Evolutionary conservation across 768 basidiomycete species (phyloP), one percentile per base, ranked within the genome.

Genomic region (Chalciporus piperatus): DNA sequence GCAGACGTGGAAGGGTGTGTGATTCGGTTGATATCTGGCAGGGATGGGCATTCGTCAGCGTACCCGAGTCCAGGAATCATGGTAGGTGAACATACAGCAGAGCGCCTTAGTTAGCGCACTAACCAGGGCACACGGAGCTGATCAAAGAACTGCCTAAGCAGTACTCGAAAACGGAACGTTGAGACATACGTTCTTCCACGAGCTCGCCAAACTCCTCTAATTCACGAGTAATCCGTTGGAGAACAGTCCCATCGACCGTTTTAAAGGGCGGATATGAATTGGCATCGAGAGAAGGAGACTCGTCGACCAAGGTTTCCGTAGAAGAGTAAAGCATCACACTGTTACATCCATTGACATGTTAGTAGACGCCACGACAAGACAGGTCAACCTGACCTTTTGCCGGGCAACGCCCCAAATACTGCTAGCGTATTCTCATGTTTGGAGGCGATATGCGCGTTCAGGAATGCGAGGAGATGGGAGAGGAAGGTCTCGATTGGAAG

Each of bases 381-480:
- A 19, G n/a, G 45, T 42, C 35, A 42, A n/a, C 61, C 74, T 25
- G 5, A 90, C 92, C 90, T 93, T 69, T 85, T 85, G 19, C 82
- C 83, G 1, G 90, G 89, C 42, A 93, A 76, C 5, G 95, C 96
- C 8, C 84, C 96, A 65, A 92, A 96, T 49, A 98, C 89, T 6
- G 93, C 90, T 35, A 99, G 77, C 4, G 89, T 82, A 65, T 99
- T 99, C 67, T 96, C 94, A 72, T 94, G 87, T 57, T 87, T 83
- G 56, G 83, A 80, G 2, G 94, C 94, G 54, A 98, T 80, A 71
- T 98, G 94, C 3, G 93, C 82, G 64, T 99, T 98, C 62, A 96
- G 75, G 63, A 98, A 96, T 27, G 89, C 86, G 51, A 98, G 80
- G 23, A 97, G 74, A 61, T 93, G 89, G 3, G 90, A 83, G 41